Evolutionary conservation across 768 basidiomycete species (phyloP).

Genomic region (Filobasidium floriforme): DNA sequence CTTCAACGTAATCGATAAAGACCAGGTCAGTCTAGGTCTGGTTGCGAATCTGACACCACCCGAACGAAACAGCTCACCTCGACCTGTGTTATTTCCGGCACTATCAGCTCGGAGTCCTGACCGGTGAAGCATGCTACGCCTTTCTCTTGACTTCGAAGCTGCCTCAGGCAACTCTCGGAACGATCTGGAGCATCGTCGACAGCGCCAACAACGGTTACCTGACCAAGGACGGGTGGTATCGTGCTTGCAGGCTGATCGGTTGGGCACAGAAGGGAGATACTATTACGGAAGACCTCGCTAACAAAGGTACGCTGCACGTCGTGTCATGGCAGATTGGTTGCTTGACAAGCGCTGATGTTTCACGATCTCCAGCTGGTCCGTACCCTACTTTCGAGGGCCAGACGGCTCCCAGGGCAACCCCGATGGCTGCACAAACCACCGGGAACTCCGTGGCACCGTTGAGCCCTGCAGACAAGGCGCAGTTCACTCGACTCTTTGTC

Average conservation of each 20-base stretch:
- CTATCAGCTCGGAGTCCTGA: slow-evolving; percentile 35
- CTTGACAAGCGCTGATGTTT: slow-evolving; percentile 4
- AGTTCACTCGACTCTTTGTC: slow-evolving; percentile 72
- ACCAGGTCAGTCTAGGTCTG: slow-evolving; percentile 26
- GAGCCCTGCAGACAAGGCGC: slow-evolving; percentile 70
- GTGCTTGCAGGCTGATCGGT: slow-evolving; percentile 83
- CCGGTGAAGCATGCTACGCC: slow-evolving; percentile 82
- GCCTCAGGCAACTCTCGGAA: slow-evolving; percentile 67
- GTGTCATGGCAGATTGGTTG: no score
- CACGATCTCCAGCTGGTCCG: slow-evolving; percentile 77
- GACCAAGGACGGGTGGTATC: slow-evolving; percentile 74
- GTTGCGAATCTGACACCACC: neutral
- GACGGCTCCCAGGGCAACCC: slow-evolving; percentile 46
- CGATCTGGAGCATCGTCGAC: slow-evolving; percentile 90
- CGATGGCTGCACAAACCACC: neutral
- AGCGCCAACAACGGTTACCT: slow-evolving; percentile 89
- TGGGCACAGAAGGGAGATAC: slow-evolving; percentile 83
- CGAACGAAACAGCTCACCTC: neutral
- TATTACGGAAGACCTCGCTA: slow-evolving; percentile 56
- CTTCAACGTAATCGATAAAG: slow-evolving; percentile 42
- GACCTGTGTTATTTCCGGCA: neutral
- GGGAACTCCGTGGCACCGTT: slow-evolving; percentile 55
- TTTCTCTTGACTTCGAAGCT: slow-evolving; percentile 79
- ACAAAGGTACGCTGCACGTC: no score
- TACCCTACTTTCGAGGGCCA: slow-evolving; percentile 68